phyloP scores from a whole-genome alignment of 1,139 yeast genomes.

The Yamadazyma songkhlaensis region DNA sequence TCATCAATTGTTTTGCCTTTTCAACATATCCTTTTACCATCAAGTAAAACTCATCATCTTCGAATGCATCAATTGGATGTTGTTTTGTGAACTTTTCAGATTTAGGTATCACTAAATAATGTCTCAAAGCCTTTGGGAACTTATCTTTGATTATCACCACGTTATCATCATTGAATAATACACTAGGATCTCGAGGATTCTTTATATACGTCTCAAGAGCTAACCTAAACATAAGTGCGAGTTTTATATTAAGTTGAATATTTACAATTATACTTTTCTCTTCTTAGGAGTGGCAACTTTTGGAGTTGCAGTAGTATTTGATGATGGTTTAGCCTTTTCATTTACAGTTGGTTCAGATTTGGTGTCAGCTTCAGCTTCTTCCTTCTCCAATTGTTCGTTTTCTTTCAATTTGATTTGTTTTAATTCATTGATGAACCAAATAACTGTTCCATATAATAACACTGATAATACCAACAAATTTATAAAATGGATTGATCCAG shows the following conservation, averaged over 20 bases:
- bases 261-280: slow-evolving; percentile 14
- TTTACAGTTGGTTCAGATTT: slow-evolving; percentile 1
- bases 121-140: slow-evolving; percentile 64
- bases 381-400: slow-evolving; percentile 17
- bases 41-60: slow-evolving; percentile 28
- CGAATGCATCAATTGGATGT: slow-evolving; percentile 57
- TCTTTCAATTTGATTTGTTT: slow-evolving; percentile 43
- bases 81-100: slow-evolving; percentile 30
- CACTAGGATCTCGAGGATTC: slow-evolving; percentile 23
- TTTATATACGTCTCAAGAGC: slow-evolving; percentile 35
- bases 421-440: slow-evolving; percentile 85
- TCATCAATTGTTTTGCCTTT: slow-evolving; percentile 38
- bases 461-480: slow-evolving; percentile 68
- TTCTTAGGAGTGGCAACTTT: slow-evolving; percentile 12
- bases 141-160: slow-evolving; percentile 58
- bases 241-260: slow-evolving; percentile 1
- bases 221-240: slow-evolving; percentile 19
- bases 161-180: slow-evolving; percentile 46
- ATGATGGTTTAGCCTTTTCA: neutral
- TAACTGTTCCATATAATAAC: slow-evolving; percentile 71
- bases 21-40: slow-evolving; percentile 37
- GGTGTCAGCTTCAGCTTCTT: slow-evolving; percentile 7
- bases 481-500: slow-evolving; percentile 73
- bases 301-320: slow-evolving; percentile 2
- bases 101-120: slow-evolving; percentile 62